Conservation (phyloP, 305 asterid species). For the Nicotiana rustica region DNA sequence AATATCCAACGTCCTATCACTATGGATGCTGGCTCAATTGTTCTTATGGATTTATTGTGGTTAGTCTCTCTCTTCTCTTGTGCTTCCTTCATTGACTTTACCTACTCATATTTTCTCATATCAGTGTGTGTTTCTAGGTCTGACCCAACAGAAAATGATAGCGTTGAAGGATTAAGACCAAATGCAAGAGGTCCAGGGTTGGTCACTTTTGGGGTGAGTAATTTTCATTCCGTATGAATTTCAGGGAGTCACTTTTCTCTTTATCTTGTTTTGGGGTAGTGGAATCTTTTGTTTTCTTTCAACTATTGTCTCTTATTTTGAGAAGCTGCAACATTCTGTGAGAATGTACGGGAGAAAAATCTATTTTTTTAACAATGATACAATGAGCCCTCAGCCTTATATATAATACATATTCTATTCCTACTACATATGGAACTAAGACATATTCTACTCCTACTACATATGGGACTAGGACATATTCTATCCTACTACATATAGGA, state of each 20-base stretch:
- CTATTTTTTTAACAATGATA: too few relatives aligned
- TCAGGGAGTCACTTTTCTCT: neutral
- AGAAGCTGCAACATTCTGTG: neutral
- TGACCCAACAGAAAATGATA: conserved; percentile 99
- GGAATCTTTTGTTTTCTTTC: neutral
- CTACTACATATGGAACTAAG: too few relatives aligned
- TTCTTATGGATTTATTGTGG: conserved; percentile 99
- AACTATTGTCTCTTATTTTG: conserved; percentile 13
- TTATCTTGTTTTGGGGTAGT: neutral
- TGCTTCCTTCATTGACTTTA: conserved; percentile 30
- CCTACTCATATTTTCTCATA: conserved; percentile 27
- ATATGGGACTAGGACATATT: too few relatives aligned
- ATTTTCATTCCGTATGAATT: conserved; percentile 28
- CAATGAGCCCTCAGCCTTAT: too few relatives aligned
- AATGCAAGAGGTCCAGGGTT: conserved; percentile 99
- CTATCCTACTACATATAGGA: too few relatives aligned
- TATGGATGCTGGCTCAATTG: conserved; percentile 98
- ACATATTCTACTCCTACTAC: too few relatives aligned
- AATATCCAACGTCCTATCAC: conserved; percentile 96
- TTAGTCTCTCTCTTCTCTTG: conserved; percentile 47
- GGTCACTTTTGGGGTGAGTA: conserved; percentile 98
- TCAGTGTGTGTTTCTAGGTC: conserved; percentile 71
- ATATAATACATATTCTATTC: too few relatives aligned
- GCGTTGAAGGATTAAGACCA: conserved; percentile 98
- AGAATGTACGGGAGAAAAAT: too few relatives aligned